phyloP scores from a whole-genome alignment of 345 rosid species.

The Aquilaria sinensis region DNA sequence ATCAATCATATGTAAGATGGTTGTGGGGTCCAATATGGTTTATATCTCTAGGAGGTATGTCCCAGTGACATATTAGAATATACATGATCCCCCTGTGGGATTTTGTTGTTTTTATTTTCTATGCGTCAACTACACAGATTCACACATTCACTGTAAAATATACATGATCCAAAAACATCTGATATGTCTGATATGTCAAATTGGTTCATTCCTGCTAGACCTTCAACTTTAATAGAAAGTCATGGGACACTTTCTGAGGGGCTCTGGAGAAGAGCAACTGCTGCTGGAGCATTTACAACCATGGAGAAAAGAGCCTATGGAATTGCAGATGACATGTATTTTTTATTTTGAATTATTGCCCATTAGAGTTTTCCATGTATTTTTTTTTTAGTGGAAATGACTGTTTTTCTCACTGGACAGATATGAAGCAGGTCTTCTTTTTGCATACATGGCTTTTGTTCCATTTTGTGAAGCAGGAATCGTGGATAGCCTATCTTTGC shows the following conservation, averaged over 20 bases:
- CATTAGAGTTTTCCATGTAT: background rate
- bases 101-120: background rate
- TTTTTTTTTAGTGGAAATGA: background rate
- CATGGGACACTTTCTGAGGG: conserved; percentile 53
- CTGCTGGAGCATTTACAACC: conserved; percentile 66
- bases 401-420: conserved; percentile 31
- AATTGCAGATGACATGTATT: conserved; percentile 94
- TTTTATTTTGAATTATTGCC: conserved; percentile 8
- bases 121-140: no score
- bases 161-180: no score
- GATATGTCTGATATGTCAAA: no score
- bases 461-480: conserved; percentile 88
- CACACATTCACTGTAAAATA: no score
- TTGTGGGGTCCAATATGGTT: no score
- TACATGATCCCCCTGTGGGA: background rate
- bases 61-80: no score
- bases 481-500: conserved; percentile 83
- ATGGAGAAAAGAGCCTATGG: conserved; percentile 86
- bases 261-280: conserved; percentile 89
- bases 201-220: conserved; percentile 27
- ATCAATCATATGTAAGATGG: no score
- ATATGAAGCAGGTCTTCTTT: conserved; percentile 92
- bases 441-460: conserved; percentile 90
- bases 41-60: no score
- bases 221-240: conserved; percentile 50